Conservation (phyloP, 345 rosid species). For the Citrus mangshanensis region DNA sequence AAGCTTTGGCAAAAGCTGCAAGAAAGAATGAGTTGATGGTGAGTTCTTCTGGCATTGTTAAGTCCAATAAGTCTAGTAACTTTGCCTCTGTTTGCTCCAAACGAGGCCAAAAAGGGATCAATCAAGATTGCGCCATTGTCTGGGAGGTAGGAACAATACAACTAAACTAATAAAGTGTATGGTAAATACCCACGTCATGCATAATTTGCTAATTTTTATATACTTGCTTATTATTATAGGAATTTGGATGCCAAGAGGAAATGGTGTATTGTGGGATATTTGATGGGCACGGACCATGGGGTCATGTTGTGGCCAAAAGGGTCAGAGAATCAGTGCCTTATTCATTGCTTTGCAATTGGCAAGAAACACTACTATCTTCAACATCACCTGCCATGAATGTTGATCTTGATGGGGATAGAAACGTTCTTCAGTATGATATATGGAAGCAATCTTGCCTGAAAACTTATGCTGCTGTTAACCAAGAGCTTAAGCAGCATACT, state of each 20-base stretch:
- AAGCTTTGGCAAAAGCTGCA: constrained; percentile 60
- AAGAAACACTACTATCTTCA: constrained; percentile 39
- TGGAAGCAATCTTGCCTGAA: constrained; percentile 76
- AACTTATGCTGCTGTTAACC: constrained; percentile 64
- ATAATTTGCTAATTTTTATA: too few relatives aligned
- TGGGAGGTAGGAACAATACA: constrained; percentile 62
- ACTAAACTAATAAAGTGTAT: too few relatives aligned
- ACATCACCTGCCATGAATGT: constrained; percentile 32
- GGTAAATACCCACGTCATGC: too few relatives aligned
- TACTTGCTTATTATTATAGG: constrained; percentile 28
- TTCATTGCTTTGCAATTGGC: constrained; percentile 79
- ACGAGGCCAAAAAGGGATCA: too few relatives aligned
- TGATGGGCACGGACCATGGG: constrained; percentile 99
- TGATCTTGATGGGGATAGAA: constrained; percentile 25
- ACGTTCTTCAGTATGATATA: constrained; percentile 34
- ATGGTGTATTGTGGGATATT: constrained; percentile 77
- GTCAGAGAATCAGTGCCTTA: constrained; percentile 51
- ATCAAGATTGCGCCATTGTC: too few relatives aligned
- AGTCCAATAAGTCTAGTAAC: too few relatives aligned
- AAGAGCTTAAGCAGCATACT: constrained; percentile 61
- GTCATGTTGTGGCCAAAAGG: constrained; percentile 65
- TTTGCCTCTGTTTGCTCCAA: too few relatives aligned
- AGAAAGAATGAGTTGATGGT: constrained; percentile 59
- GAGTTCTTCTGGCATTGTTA: constrained; percentile 53
- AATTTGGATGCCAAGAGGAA: constrained; percentile 86